A percentile compares a stretch with the other conserved stretches of the same genome.
These are phyloP conservation scores for Clavariopsis aquatica DNA, from an alignment of 495 filamentous ascomycete species.

Conservation along the genomic window DNA sequence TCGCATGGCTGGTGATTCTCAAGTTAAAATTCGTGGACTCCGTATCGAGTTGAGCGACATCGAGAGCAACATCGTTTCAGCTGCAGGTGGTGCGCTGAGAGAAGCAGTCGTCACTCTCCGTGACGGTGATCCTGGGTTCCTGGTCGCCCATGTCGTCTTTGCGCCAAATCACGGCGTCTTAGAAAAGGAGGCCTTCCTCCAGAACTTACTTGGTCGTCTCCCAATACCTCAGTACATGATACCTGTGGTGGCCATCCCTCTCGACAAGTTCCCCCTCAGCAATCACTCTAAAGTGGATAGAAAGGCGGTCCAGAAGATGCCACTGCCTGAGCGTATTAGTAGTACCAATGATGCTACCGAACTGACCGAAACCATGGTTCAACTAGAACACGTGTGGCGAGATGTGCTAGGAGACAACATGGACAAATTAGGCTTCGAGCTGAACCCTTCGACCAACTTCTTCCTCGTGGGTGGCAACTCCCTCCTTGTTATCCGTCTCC, in stretches of 20 bases:
- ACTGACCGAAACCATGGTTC: constrained; percentile 7
- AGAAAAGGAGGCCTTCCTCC: neutral
- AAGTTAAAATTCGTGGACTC: constrained; percentile 93
- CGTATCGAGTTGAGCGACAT: constrained; percentile 91
- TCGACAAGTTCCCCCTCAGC: constrained; percentile 5
- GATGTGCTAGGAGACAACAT: neutral
- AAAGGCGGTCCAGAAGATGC: neutral
- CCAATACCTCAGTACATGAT: constrained; percentile 10
- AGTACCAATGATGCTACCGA: neutral
- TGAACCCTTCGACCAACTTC: constrained; percentile 5
- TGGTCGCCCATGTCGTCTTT: constrained; percentile 14
- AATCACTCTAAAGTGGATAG: neutral
- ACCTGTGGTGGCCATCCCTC: neutral
- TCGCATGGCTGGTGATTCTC: constrained; percentile 62
- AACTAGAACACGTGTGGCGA: neutral
- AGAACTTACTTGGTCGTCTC: constrained; percentile 1
- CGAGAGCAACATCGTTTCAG: constrained; percentile 48
- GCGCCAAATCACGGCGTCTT: neutral
- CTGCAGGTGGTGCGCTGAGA: neutral
- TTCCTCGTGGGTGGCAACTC: constrained; percentile 5
- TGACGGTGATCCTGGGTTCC: neutral
- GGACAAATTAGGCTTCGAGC: neutral
- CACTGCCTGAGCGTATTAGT: constrained; percentile 6
- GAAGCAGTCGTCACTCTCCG: constrained; percentile 7
- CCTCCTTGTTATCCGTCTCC: neutral